Percentiles rank a stretch among this genome's conserved stretches.
phyloP scores from a whole-genome alignment of 1,139 yeast genomes.

The Kazachstania sp. region DNA sequence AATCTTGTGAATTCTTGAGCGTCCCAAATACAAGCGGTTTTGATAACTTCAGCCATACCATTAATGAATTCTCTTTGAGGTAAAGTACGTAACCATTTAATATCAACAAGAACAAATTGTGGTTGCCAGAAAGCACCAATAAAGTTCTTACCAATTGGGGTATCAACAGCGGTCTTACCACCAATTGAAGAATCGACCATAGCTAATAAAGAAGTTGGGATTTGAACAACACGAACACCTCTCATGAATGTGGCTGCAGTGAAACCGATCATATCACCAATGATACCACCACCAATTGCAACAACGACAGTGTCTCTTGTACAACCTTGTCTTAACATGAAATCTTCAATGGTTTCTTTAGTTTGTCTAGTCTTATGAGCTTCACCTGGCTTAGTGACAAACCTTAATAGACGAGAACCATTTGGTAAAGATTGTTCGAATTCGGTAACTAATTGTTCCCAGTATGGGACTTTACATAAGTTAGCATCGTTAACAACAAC shows the following conservation, averaged over 20 bases:
- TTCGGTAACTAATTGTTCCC: conserved; percentile 33
- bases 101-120: conserved; percentile 76
- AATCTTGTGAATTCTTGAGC: conserved; percentile 77
- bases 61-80: conserved; percentile 93
- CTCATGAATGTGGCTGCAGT: conserved; percentile 99
- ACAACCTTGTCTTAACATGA: conserved; percentile 74
- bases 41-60: conserved; percentile 98
- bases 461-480: conserved; percentile 60
- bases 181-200: conserved; percentile 99
- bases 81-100: conserved; percentile 75
- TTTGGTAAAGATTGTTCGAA: conserved; percentile 38
- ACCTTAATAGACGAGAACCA: conserved; percentile 57
- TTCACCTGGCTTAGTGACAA: conserved; percentile 87
- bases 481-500: conserved; percentile 84
- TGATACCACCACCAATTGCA: conserved; percentile 98
- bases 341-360: conserved; percentile 92
- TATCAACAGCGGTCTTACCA: conserved; percentile 97
- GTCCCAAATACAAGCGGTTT: conserved; percentile 98
- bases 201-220: conserved; percentile 87
- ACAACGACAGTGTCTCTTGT: conserved; percentile 91
- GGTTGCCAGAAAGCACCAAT: conserved; percentile 99
- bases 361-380: conserved; percentile 80
- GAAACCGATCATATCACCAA: conserved; percentile 98
- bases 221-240: conserved; percentile 88
- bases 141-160: conserved; percentile 91